Percentiles rank a stretch among this genome's conserved stretches.
Conservation (phyloP, 768 basidiomycete genomes). For the Tricholoma matsutake region DNA sequence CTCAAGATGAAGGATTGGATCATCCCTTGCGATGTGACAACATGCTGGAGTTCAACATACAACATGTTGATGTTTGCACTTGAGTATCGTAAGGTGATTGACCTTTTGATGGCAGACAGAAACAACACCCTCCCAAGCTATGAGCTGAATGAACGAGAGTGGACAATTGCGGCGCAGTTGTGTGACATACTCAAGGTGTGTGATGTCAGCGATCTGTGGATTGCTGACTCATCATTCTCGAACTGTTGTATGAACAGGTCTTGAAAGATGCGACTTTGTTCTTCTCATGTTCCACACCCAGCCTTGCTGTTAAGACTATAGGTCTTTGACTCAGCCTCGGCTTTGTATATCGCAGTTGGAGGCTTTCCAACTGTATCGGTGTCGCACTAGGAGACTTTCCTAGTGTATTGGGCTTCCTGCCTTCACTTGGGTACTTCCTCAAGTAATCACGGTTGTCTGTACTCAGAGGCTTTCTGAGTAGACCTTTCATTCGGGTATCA, state of each 20-base stretch:
- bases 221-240: no score
- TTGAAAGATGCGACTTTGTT: slow-evolving; percentile 15
- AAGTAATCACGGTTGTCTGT: no score
- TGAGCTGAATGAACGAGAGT: slow-evolving; percentile 22
- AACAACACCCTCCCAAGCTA: no score
- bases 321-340: no score
- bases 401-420: no score
- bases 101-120: slow-evolving; percentile 15
- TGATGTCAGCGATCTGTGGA: not conserved
- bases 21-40: slow-evolving; percentile 30
- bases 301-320: no score
- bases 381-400: no score
- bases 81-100: slow-evolving; percentile 20
- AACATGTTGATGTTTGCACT: slow-evolving; percentile 28
- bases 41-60: slow-evolving; percentile 33
- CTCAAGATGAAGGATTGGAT: slow-evolving; percentile 2
- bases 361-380: no score
- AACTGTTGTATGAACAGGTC: not conserved
- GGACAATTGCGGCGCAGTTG: slow-evolving; percentile 26
- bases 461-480: no score
- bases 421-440: no score
- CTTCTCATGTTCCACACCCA: slow-evolving; percentile 26
- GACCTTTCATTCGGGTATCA: no score
- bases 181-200: slow-evolving; percentile 24
- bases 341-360: no score